Conservation (phyloP, 345 rosid genomes). For the Pugionium dolabratum region DNA sequence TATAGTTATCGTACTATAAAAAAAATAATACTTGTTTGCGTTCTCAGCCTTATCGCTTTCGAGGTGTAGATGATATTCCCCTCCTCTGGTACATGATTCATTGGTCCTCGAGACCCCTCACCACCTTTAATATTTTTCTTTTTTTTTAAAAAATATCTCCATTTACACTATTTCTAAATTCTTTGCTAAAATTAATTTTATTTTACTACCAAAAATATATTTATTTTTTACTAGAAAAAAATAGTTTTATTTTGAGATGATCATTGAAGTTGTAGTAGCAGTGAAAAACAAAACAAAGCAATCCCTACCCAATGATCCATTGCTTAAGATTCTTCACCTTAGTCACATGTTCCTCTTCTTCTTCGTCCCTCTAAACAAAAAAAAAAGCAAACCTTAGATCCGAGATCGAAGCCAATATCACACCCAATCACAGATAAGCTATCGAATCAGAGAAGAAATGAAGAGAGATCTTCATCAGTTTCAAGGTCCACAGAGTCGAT, state of each 20-base stretch:
- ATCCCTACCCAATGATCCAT: slow-evolving; percentile 43
- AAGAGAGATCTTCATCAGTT: slow-evolving; percentile 47
- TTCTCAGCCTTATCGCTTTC: slow-evolving; percentile 45
- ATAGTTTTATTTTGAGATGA: slow-evolving; percentile 12
- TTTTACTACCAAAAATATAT: too few relatives aligned
- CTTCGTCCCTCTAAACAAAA: background rate
- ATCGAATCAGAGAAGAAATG: slow-evolving; percentile 36
- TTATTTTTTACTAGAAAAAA: background rate
- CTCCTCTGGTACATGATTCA: slow-evolving; percentile 37
- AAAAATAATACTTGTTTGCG: background rate
- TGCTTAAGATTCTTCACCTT: slow-evolving; percentile 50
- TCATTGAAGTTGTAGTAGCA: slow-evolving; percentile 50
- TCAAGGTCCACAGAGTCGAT: slow-evolving; percentile 31
- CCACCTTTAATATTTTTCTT: slow-evolving; percentile 40
- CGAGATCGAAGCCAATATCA: slow-evolving; percentile 22
- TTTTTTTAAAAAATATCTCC: too few relatives aligned
- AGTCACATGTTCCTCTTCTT: slow-evolving; percentile 38
- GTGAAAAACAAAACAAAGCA: slow-evolving; percentile 49
- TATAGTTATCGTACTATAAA: background rate
- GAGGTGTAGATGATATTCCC: slow-evolving; percentile 37
- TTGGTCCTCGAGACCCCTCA: slow-evolving; percentile 58
- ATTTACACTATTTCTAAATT: too few relatives aligned
- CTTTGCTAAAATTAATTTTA: too few relatives aligned
- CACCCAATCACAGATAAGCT: background rate
- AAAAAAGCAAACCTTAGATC: slow-evolving; percentile 16